Evolutionary conservation across 495 filamentous ascomycete species (phyloP), one percentile per base, ranked within the genome.

Genomic region (Aspergillus funiculosus): DNA sequence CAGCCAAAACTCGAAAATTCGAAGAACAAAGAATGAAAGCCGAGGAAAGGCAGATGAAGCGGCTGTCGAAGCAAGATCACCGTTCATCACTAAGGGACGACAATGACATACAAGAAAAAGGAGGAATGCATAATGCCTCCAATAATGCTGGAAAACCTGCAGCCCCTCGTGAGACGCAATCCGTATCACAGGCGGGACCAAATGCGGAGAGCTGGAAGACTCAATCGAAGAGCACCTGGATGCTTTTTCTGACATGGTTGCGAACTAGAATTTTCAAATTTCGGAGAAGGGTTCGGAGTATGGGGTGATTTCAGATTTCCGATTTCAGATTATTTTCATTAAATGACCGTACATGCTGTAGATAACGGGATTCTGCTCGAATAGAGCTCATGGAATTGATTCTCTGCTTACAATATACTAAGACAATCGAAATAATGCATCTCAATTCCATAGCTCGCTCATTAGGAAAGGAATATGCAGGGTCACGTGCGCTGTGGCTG

Each of bases 11-110:
- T 17, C 69, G 66, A 20, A 76, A 78, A 42, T 62, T 75, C 32
- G 73, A 79, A 43, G 66, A 76, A 47, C 74, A 76, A 40, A 77
- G 74, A 36, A 64, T 67, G 39, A 77, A 76, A 64, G 60, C 69
- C 11, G 62, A 73, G 58, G 61, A 70, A 52, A 61, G 56, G 28
- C 63, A 74, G 24, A 63, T 58, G 28, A 67, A 65, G 5, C 59
- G 66, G 13, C 61, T 50, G 19, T 50, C 56, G 30, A 67, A 64
- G 44, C 65, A 66, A 20, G 32, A 51, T n/a, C 51, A 42, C 38
- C 52, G 38, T 50, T 46, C 37, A 27, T 50, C 46, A 36, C 49
- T 26, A 28, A 53, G 40, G 48, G 50, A 57, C 8, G 53, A 56
- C 4, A n/a, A n/a, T n/a, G 50, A 66, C 25, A 25, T 43, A n/a